A percentile compares a stretch with the other conserved stretches of the same genome.
phyloP scores from a whole-genome alignment of 176 grass and related monocot genomes.

The Avena eriantha region DNA sequence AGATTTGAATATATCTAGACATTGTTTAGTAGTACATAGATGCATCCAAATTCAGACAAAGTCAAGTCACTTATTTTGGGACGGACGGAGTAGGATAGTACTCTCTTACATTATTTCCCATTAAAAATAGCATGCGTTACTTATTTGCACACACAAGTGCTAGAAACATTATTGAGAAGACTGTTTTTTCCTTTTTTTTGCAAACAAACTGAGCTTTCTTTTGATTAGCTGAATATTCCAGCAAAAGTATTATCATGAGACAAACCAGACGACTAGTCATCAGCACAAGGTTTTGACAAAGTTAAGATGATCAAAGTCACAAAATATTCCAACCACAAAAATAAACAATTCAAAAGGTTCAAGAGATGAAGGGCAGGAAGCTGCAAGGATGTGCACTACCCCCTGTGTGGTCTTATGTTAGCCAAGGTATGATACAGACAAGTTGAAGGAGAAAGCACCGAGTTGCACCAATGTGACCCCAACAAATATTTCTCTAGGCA shows the following conservation, averaged over 20 bases:
- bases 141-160: not conserved
- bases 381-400: not conserved
- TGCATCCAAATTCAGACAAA: too few species aligned
- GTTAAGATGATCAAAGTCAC: slow-evolving; percentile 3
- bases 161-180: not conserved
- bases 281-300: slow-evolving; percentile 14
- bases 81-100: too few species aligned
- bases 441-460: slow-evolving; percentile 27
- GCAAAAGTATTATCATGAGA: not conserved
- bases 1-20: too few species aligned
- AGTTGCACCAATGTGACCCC: slow-evolving; percentile 15
- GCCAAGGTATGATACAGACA: slow-evolving; percentile 14
- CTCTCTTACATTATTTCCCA: too few species aligned
- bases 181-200: not conserved
- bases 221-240: not conserved
- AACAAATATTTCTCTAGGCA: not conserved
- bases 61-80: too few species aligned
- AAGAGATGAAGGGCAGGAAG: not conserved
- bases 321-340: slow-evolving; percentile 6
- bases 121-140: too few species aligned
- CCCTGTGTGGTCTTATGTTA: not conserved
- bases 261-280: not conserved
- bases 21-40: too few species aligned
- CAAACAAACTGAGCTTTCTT: not conserved
- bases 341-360: slow-evolving; percentile 21